phyloP scores from a whole-genome alignment of 495 filamentous ascomycete genomes.

The Neurospora tetraspora region DNA sequence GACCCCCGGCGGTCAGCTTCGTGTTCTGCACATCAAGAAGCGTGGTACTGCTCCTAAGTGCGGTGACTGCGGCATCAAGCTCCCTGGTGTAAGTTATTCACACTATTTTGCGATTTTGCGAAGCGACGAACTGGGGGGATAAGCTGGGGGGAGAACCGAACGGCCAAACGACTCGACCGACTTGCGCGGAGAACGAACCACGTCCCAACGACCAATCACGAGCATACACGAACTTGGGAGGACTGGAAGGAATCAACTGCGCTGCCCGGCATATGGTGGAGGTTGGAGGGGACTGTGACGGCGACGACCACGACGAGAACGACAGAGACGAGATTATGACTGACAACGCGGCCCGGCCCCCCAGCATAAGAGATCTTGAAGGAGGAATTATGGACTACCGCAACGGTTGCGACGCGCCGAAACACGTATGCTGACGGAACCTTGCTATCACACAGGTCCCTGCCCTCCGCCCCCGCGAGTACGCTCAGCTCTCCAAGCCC shows the following conservation, averaged over 20 bases:
- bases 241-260: background rate
- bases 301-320: background rate
- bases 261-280: background rate
- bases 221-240: background rate
- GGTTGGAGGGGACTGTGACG: background rate
- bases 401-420: background rate
- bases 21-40: conserved; percentile 98
- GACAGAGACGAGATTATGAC: conserved; percentile 1
- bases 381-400: background rate
- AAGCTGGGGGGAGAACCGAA: background rate
- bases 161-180: background rate
- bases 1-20: conserved; percentile 89
- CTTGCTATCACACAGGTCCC: conserved; percentile 55
- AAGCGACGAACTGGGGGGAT: background rate
- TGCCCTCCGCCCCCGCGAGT: conserved; percentile 94
- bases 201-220: background rate
- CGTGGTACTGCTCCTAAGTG: conserved; percentile 92
- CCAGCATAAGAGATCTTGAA: background rate
- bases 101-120: background rate
- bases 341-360: background rate
- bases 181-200: background rate
- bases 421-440: conserved; percentile 3
- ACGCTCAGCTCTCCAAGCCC: conserved; percentile 87
- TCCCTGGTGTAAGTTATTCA: conserved; percentile 70
- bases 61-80: conserved; percentile 95